phyloP scores from a whole-genome alignment of 768 basidiomycete species.

The Rossbeevera mucosa region DNA sequence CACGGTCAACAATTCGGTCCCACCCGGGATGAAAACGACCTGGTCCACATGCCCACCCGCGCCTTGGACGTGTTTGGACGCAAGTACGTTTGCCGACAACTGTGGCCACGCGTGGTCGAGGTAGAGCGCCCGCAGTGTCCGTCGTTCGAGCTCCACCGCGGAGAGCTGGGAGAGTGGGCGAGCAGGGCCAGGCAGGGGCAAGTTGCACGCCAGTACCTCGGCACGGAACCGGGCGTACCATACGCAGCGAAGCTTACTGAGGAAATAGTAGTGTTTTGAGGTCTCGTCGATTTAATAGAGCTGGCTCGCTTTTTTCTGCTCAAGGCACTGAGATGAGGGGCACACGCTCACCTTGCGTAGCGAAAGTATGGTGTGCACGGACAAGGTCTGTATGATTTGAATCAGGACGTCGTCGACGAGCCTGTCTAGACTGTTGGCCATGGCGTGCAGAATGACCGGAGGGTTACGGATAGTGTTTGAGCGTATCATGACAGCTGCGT shows the following conservation, averaged over 20 bases:
- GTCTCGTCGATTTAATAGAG: slow-evolving; percentile 15
- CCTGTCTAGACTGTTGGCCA: slow-evolving; percentile 17
- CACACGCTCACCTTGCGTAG: slow-evolving; percentile 22
- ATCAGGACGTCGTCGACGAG: slow-evolving; percentile 28
- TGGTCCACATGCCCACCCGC: slow-evolving; percentile 17
- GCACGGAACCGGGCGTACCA: slow-evolving; percentile 22
- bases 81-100: slow-evolving; percentile 11
- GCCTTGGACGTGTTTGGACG: neutral
- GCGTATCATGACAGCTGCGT: slow-evolving; percentile 2
- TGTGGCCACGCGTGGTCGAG: slow-evolving; percentile 23
- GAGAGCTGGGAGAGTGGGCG: slow-evolving; percentile 12
- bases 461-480: neutral
- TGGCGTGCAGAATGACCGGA: neutral
- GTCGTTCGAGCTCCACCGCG: slow-evolving; percentile 23
- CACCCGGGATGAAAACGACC: slow-evolving; percentile 24
- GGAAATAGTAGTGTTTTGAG: slow-evolving; percentile 25
- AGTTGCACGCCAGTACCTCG: slow-evolving; percentile 18
- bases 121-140: slow-evolving; percentile 25
- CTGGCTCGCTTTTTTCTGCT: neutral
- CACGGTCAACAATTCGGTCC: slow-evolving; percentile 25
- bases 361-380: slow-evolving; percentile 17
- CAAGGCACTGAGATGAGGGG: neutral
- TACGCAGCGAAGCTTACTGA: slow-evolving; percentile 23
- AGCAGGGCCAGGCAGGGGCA: slow-evolving; percentile 19
- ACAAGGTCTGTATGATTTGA: slow-evolving; percentile 12